A percentile compares a stretch with the other conserved stretches of the same genome.
Conservation (phyloP, 148 eudicot species). For the Vaccinium darrowii region DNA sequence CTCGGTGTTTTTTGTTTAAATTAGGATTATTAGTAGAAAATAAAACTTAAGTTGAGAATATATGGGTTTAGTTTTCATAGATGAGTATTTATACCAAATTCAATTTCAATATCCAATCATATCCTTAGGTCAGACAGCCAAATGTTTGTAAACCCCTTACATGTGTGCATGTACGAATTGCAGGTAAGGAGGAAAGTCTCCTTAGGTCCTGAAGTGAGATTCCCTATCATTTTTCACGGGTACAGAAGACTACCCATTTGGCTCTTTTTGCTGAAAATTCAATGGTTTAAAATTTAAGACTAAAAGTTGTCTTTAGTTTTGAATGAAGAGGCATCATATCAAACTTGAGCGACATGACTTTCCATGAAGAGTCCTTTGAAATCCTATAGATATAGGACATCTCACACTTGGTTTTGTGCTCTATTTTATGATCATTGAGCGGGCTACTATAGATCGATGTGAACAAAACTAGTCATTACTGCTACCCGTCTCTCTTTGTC, state of each 20-base stretch:
- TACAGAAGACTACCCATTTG: slow-evolving; percentile 29
- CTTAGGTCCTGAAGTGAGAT: slow-evolving; percentile 42
- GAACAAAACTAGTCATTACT: too few species aligned
- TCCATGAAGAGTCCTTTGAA: neutral
- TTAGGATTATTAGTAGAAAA: neutral
- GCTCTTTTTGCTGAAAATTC: neutral
- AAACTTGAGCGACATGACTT: neutral
- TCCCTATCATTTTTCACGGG: slow-evolving; percentile 41
- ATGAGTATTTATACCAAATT: neutral
- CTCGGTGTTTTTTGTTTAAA: neutral
- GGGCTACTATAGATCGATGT: too few species aligned
- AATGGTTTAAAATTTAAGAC: neutral
- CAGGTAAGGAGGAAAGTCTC: slow-evolving; percentile 38
- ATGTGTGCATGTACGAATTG: slow-evolving; percentile 32
- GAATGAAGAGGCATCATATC: neutral
- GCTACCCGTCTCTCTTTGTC: too few species aligned
- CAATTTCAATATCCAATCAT: neutral
- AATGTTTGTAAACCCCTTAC: slow-evolving; percentile 27
- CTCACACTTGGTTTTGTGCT: too few species aligned
- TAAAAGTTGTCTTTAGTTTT: neutral
- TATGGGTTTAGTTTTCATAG: neutral
- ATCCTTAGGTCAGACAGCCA: slow-evolving; percentile 12
- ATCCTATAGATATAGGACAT: neutral
- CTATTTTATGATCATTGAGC: too few species aligned
- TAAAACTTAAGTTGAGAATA: neutral